Evolutionary conservation across 805 yeast species (phyloP), one percentile per base, ranked within the genome.

Genomic region (Suhomyces emberorum): DNA sequence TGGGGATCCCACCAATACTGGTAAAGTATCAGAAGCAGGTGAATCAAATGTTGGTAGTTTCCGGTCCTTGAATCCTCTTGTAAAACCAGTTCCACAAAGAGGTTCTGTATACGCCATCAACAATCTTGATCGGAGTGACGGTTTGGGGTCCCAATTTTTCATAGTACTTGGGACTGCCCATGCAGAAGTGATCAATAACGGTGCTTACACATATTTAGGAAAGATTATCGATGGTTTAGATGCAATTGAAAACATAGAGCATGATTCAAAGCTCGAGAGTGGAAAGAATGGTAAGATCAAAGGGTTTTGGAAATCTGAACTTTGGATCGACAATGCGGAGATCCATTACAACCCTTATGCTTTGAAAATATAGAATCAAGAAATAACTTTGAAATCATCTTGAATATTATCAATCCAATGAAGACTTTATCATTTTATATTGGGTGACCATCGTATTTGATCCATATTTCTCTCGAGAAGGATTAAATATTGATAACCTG

Each of bases 121-220:
- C 20, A 30, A 31, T 16, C 18, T 28, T 4, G 28, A 15, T 5
- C 12, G n/a, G 5, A 21, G 15, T 12, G 44, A 42, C 15, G 27
- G 37, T 2, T 27, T 40, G 7, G 57, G 55, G 21, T 51, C 57
- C 7, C 57, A 52, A 30, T 52, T 52, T 30, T 49, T 52, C 34
- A 34, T 52, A 4, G 37, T 39, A 7, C 36, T 52, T 6, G 39
- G 48, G 11, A 41, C 34, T 10, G 23, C 32, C 15, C 42, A 50
- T 30, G 15, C 27, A 15, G 37, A 28, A 10, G 27, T 42, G 14
- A 22, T 49, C 11, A 34, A 24, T 14, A 41, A 35, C n/a, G 36
- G 19, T 6, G 32, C 32, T 9, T 52, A 52, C 30, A 41, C 46
- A 2, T 26, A 33, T 7, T 36, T 52, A 12, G 57, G 57, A 4